A percentile compares a stretch with the other conserved stretches of the same genome.
Conservation (phyloP, 495 filamentous ascomycete species). For the Chaetomium cochliodes region DNA sequence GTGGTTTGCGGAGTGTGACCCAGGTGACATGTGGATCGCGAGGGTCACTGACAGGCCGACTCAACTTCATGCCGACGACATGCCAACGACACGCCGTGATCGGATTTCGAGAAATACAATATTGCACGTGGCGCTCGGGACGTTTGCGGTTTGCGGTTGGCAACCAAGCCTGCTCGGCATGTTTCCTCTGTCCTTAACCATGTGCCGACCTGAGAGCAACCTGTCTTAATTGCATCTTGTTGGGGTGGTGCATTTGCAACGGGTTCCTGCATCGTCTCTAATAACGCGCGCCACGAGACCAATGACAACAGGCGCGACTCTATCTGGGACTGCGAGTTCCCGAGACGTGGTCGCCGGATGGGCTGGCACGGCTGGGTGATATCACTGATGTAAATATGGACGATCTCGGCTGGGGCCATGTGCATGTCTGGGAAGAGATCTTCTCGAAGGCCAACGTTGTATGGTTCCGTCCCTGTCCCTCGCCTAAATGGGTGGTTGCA, state of each 20-base stretch:
- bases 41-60: no score
- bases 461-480: neutral
- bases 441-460: neutral
- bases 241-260: neutral
- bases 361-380: neutral
- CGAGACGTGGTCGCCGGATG: neutral
- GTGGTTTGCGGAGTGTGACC: neutral
- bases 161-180: no score
- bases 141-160: no score
- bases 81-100: no score
- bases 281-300: neutral
- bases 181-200: no score
- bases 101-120: no score
- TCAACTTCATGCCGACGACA: no score
- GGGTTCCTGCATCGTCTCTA: conserved; percentile 1
- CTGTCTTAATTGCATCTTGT: no score
- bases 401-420: neutral
- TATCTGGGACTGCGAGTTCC: conserved; percentile 1
- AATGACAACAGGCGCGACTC: neutral
- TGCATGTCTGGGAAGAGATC: neutral
- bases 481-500: neutral
- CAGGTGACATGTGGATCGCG: no score
- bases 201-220: no score
- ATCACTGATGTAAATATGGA: neutral
- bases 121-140: no score